Percentiles rank a stretch among this genome's conserved stretches.
These are phyloP conservation scores for Penicillium daleae DNA, from an alignment of 495 filamentous ascomycete genomes.

Conservation along the genomic window DNA sequence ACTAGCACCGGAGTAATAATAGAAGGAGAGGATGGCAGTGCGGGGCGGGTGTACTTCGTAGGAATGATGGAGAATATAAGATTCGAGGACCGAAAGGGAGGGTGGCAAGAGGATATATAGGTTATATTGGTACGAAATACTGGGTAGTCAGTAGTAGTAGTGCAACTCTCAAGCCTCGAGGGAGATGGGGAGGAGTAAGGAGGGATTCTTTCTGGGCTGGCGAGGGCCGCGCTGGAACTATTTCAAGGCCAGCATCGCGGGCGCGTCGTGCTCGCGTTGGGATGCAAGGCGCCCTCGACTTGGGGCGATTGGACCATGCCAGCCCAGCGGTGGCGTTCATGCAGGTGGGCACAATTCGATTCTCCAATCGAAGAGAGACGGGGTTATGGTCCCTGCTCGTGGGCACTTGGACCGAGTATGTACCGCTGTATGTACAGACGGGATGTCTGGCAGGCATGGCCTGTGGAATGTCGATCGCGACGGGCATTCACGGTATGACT, in stretches of 20 bases:
- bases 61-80: not conserved
- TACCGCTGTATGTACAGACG: not conserved
- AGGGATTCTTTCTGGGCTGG: slow-evolving; percentile 12
- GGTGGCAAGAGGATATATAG: slow-evolving; percentile 6
- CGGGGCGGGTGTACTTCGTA: not conserved
- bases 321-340: slow-evolving; percentile 25
- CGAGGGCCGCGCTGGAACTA: slow-evolving; percentile 14
- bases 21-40: not conserved
- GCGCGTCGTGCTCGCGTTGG: slow-evolving; percentile 22
- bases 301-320: slow-evolving; percentile 22
- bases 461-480: slow-evolving; percentile 2
- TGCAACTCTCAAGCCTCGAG: slow-evolving; percentile 1
- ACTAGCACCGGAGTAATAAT: not conserved
- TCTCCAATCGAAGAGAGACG: slow-evolving; percentile 7
- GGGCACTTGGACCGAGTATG: not conserved
- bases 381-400: not conserved
- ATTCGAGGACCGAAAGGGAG: not conserved
- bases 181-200: slow-evolving; percentile 15
- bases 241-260: slow-evolving; percentile 17
- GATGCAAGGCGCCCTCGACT: slow-evolving; percentile 24
- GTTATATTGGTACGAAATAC: not conserved
- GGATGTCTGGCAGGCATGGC: slow-evolving; percentile 1
- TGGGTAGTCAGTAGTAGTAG: not conserved
- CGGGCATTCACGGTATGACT: not conserved
- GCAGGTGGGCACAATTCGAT: slow-evolving; percentile 24